Evolutionary conservation across 352 stramenopile species (phyloP).

Genomic region (Detonula confervacea): DNA sequence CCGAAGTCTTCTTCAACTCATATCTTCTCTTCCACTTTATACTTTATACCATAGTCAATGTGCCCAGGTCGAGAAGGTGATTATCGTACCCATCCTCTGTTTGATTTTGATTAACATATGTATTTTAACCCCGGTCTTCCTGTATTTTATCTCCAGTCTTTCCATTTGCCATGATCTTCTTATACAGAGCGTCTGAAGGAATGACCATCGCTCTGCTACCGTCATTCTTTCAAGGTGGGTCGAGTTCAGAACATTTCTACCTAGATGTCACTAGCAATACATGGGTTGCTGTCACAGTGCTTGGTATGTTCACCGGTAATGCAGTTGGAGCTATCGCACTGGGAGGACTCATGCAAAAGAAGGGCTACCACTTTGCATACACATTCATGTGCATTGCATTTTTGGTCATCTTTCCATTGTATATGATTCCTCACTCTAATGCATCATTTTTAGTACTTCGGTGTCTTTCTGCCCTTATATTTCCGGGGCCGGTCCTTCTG

Average conservation of each 20-base stretch:
- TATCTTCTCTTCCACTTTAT: too few relatives aligned
- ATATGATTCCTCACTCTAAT: slow-evolving; percentile 3
- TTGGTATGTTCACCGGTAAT: slow-evolving; percentile 10
- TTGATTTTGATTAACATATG: too few relatives aligned
- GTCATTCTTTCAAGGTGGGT: slow-evolving; percentile 12
- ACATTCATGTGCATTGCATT: neutral
- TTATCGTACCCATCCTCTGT: too few relatives aligned
- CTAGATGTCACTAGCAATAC: slow-evolving; percentile 3
- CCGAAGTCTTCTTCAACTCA: too few relatives aligned
- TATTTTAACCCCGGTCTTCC: too few relatives aligned
- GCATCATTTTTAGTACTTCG: neutral
- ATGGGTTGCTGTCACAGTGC: slow-evolving; percentile 7
- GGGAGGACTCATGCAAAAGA: slow-evolving; percentile 6
- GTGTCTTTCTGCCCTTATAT: neutral
- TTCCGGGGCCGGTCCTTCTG: neutral
- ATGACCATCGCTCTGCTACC: slow-evolving; percentile 15
- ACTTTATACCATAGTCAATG: neutral
- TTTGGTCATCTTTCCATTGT: neutral
- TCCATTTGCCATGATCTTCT: slow-evolving; percentile 7
- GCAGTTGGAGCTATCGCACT: neutral
- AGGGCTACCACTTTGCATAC: neutral
- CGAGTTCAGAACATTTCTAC: neutral
- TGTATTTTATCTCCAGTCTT: too few relatives aligned
- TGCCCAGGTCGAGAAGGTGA: neutral
- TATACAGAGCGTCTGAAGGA: neutral